phyloP scores from a whole-genome alignment of 2,329 filamentous ascomycete species.

The Aspergillus sp. region DNA sequence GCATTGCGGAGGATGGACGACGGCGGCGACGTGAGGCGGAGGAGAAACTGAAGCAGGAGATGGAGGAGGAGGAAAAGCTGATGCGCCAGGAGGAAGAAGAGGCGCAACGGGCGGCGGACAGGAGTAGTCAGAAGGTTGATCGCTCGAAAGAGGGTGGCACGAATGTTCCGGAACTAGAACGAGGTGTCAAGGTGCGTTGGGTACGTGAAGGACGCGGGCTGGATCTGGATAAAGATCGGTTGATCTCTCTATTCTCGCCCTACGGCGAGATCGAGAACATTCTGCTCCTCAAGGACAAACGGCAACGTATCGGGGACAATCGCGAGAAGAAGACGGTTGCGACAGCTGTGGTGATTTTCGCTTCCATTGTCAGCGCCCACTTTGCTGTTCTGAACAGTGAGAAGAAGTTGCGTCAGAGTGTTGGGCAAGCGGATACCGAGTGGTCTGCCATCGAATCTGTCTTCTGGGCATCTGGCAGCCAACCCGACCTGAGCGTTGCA shows the following conservation, averaged over 20 bases:
- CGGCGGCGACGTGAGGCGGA: constrained; percentile 54
- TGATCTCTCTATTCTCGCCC: constrained; percentile 51
- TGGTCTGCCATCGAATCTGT: constrained; percentile 57
- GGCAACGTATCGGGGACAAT: constrained; percentile 51
- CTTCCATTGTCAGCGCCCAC: constrained; percentile 60
- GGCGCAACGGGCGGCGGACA: constrained; percentile 41
- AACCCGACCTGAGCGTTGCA: constrained; percentile 49
- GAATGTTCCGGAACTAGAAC: constrained; percentile 56
- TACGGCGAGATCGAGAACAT: constrained; percentile 62
- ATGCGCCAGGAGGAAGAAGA: constrained; percentile 47
- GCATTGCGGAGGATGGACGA: constrained; percentile 56
- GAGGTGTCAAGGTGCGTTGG: constrained; percentile 62
- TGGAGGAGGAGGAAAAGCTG: constrained; percentile 42
- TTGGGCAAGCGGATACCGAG: constrained; percentile 38
- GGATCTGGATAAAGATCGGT: constrained; percentile 50
- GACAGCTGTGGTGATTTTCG: constrained; percentile 59
- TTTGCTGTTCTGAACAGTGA: constrained; percentile 56
- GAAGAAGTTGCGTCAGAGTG: constrained; percentile 32
- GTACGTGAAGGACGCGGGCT: constrained; percentile 49
- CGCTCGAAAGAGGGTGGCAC: constrained; percentile 41
- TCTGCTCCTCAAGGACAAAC: constrained; percentile 59
- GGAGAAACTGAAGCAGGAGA: constrained; percentile 48
- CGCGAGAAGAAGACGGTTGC: constrained; percentile 56
- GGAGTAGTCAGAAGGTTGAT: constrained; percentile 35
- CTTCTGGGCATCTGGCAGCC: constrained; percentile 56